Base-by-base conservation (phyloP, 345 rosid genomes). In the Citrus sp. region DNA sequence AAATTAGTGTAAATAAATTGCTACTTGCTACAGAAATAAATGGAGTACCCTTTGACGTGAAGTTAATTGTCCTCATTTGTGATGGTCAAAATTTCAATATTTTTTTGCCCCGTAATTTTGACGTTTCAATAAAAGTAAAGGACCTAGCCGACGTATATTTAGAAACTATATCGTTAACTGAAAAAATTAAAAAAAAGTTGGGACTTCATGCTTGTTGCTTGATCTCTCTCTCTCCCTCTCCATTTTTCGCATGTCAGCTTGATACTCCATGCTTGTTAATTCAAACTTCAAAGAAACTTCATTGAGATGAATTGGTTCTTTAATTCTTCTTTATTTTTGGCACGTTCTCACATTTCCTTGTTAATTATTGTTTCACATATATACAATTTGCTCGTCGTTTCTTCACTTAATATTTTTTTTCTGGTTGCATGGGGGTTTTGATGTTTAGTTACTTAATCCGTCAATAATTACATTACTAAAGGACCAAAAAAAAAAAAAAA, bases 231-330 rank as follows among this genome's bases (percentile, higher is more conserved):
- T 38, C 42, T 38, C 3, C 2, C 46, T 9, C 13, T 40, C 46
- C 46, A 40, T 40, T 40, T 49, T 49, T 49, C 9, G 63, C 74
- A 82, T 80, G 87, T 84, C 88, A 84, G 86, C 81, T 77, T 75
- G 55, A 77, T 72, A 74, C 64, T 77, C 84, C 86, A 83, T 81
- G 87, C 87, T 84, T 59, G 66, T 65, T 79, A 3, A 62, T 82
- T 80, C 86, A 75, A 84, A 82, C 77, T 77, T 79, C 77, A 59
- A 72, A 69, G 66, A 78, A 14, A 66, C 67, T 75, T 38, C 58
- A 72, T 21, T 65, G 34, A 30, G 58, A 60, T n/a, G 10, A 34
- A 22, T 77, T 69, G 65, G 74, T 55, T 74, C 71, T 18, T 78
- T 77, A 70, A 78, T 74, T 75, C 71, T 74, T 73, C 22, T 78